Evolutionary conservation across 805 yeast genomes (phyloP).

Genomic region (Yarrowia osloensis): DNA sequence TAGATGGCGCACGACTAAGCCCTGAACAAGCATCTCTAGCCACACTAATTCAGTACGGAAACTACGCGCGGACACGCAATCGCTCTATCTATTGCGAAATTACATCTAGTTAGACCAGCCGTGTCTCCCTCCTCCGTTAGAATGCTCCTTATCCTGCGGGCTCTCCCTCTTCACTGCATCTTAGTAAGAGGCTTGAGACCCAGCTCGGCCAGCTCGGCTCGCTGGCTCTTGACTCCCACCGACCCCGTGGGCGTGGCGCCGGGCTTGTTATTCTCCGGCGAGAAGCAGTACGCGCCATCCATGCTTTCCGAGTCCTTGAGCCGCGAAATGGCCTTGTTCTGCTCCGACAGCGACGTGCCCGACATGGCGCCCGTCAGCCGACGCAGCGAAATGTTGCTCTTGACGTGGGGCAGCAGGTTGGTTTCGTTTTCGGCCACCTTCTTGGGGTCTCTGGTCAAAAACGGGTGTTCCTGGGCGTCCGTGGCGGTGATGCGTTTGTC

Average conservation of each 20-base stretch:
- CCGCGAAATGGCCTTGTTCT: slow-evolving; percentile 18
- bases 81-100: slow-evolving; percentile 23
- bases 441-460: slow-evolving; percentile 37
- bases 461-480: slow-evolving; percentile 52
- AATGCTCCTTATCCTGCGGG: not conserved
- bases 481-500: slow-evolving; percentile 50
- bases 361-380: slow-evolving; percentile 33
- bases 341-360: slow-evolving; percentile 30
- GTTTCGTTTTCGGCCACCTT: slow-evolving; percentile 38
- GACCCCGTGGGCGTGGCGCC: slow-evolving; percentile 17
- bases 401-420: slow-evolving; percentile 42
- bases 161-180: not conserved
- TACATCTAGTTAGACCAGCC: not conserved
- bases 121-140: not conserved
- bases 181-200: slow-evolving; percentile 26
- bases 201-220: slow-evolving; percentile 14
- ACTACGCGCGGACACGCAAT: not conserved
- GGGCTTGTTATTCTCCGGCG: slow-evolving; percentile 20
- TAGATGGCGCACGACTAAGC: no score
- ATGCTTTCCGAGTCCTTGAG: slow-evolving; percentile 27
- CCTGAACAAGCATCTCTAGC: not conserved
- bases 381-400: slow-evolving; percentile 34
- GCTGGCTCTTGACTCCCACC: slow-evolving; percentile 24
- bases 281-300: slow-evolving; percentile 27
- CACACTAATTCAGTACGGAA: not conserved